Conservation (phyloP, 441 rosid genomes). For the Adansonia grandidieri region DNA sequence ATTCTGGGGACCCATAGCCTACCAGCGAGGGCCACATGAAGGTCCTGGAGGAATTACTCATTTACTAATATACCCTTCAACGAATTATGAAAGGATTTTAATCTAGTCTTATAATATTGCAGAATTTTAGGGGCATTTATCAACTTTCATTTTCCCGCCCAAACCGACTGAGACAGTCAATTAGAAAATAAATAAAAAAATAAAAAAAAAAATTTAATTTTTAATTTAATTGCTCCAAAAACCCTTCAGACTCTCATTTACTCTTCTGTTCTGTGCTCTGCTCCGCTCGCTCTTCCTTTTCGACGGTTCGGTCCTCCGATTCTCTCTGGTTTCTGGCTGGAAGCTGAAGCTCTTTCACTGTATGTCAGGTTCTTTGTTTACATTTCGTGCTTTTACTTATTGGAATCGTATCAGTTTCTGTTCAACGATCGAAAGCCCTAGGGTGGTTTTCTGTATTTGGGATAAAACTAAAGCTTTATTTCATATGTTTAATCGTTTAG, state of each 20-base stretch:
- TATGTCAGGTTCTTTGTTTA: constrained; percentile 12
- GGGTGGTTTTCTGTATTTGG: neutral
- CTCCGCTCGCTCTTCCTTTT: neutral
- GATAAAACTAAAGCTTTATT: neutral
- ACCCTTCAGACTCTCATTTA: neutral
- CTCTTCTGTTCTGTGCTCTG: neutral
- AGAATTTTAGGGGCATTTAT: constrained; percentile 33
- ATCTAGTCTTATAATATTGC: constrained; percentile 23
- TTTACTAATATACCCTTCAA: neutral
- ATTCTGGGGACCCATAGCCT: constrained; percentile 18
- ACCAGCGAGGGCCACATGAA: constrained; percentile 3
- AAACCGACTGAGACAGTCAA: constrained; percentile 40
- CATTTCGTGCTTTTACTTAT: constrained; percentile 4
- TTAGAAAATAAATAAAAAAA: neutral
- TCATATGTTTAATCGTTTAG: neutral
- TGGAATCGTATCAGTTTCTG: neutral
- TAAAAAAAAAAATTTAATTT: neutral
- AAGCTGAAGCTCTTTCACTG: neutral
- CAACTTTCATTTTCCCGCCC: constrained; percentile 58
- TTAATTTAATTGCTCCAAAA: constrained; percentile 5
- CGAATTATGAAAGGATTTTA: neutral
- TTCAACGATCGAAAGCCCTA: constrained; percentile 11
- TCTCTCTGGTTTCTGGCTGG: neutral
- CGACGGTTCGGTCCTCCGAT: neutral
- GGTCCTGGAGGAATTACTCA: neutral